These are phyloP conservation scores for Climacium dendroides DNA, from an alignment of 225 moss, liverwort and hornwort genomes.

Conservation along the genomic window DNA sequence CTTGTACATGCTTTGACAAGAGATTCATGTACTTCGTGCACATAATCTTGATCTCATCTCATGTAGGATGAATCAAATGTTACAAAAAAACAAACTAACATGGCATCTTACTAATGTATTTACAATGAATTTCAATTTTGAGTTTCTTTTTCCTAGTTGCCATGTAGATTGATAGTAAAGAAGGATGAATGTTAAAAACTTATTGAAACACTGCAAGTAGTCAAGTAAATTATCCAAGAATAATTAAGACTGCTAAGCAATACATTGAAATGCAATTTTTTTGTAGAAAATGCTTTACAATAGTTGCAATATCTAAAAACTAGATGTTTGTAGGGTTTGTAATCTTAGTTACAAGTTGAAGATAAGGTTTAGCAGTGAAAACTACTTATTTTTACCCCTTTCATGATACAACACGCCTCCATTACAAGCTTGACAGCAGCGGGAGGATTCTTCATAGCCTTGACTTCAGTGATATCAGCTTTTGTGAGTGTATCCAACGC, in stretches of 20 bases:
- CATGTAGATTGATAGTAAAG: background rate
- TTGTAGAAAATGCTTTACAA: accelerated
- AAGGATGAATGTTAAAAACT: background rate
- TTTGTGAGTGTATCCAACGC: slow-evolving; percentile 80
- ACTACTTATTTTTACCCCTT: slow-evolving; percentile 25
- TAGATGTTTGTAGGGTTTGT: no score
- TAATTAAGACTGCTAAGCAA: background rate
- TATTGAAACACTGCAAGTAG: accelerated
- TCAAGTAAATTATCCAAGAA: no score
- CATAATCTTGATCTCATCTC: background rate
- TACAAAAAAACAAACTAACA: background rate
- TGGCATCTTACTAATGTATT: accelerated
- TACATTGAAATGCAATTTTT: background rate
- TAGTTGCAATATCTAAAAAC: background rate
- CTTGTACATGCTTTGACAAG: accelerated
- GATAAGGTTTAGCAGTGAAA: background rate
- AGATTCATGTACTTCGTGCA: background rate
- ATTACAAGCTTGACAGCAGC: slow-evolving; percentile 76
- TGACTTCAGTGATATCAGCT: slow-evolving; percentile 76
- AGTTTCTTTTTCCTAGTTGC: background rate
- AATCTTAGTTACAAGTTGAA: background rate
- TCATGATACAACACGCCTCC: slow-evolving; percentile 85
- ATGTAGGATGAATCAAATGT: background rate
- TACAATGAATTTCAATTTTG: background rate
- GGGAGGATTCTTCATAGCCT: slow-evolving; percentile 90